phyloP scores from a whole-genome alignment of 2,329 filamentous ascomycete genomes.

The Decorospora gaudefroyi region DNA sequence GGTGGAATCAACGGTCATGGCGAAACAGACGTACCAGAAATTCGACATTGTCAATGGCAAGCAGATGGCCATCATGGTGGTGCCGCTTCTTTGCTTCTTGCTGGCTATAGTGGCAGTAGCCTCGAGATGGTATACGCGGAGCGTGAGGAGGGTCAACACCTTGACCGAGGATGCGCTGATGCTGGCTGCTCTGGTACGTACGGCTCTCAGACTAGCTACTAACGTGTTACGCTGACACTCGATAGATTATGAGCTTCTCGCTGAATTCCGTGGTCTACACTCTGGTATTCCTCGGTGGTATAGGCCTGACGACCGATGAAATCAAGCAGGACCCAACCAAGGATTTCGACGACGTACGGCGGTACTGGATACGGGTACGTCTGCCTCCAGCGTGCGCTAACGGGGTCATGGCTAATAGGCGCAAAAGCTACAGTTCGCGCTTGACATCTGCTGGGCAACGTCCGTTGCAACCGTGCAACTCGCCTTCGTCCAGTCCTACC shows the following conservation, averaged over 20 bases:
- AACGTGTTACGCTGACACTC: slow-evolving; percentile 5
- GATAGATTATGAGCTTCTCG: slow-evolving; percentile 23
- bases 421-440: slow-evolving; percentile 24
- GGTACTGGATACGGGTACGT: slow-evolving; percentile 21
- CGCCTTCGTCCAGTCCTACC: slow-evolving; percentile 23
- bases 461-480: slow-evolving; percentile 28
- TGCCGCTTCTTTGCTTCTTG: slow-evolving; percentile 22
- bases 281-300: slow-evolving; percentile 25
- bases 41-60: slow-evolving; percentile 27
- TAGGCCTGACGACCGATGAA: slow-evolving; percentile 18
- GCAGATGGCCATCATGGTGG: slow-evolving; percentile 24
- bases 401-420: slow-evolving; percentile 2
- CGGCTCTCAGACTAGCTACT: background rate
- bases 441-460: slow-evolving; percentile 30
- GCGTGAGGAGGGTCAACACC: slow-evolving; percentile 25
- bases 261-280: slow-evolving; percentile 24
- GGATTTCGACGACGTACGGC: slow-evolving; percentile 9
- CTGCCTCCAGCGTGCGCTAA: background rate
- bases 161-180: slow-evolving; percentile 24
- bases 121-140: slow-evolving; percentile 27
- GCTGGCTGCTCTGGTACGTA: slow-evolving; percentile 27
- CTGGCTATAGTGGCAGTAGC: slow-evolving; percentile 19
- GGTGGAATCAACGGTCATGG: slow-evolving; percentile 14
- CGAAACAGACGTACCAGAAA: slow-evolving; percentile 10
- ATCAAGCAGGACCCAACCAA: slow-evolving; percentile 18